Conservation (phyloP, 805 yeast species). For the Wickerhamiella spandovensis region DNA sequence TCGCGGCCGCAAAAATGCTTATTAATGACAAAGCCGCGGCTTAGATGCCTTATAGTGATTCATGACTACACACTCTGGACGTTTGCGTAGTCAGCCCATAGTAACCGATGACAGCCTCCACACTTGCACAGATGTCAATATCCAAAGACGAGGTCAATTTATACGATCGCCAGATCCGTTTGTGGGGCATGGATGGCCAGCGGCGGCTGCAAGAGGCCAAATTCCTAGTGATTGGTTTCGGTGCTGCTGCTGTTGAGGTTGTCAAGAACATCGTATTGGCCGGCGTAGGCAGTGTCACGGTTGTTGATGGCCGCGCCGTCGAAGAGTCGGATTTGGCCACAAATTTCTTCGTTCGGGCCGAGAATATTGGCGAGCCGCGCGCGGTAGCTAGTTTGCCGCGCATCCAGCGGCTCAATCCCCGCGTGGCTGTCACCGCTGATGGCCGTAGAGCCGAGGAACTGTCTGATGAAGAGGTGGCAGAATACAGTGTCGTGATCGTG, state of each 20-base stretch:
- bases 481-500: slow-evolving; percentile 61
- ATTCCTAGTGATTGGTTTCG: slow-evolving; percentile 55
- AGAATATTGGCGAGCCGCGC: slow-evolving; percentile 31
- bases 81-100: no score
- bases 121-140: no score
- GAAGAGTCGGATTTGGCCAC: slow-evolving; percentile 33
- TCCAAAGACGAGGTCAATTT: slow-evolving; percentile 26
- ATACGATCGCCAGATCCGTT: slow-evolving; percentile 85
- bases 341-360: slow-evolving; percentile 47
- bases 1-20: no score
- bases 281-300: slow-evolving; percentile 49
- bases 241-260: slow-evolving; percentile 66
- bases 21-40: no score
- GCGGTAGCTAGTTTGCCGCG: slow-evolving; percentile 36
- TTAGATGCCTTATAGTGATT: no score
- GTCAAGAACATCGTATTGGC: slow-evolving; percentile 71
- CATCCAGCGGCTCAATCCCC: slow-evolving; percentile 63
- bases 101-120: no score
- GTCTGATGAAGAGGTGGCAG: slow-evolving; percentile 29
- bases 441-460: slow-evolving; percentile 26
- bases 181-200: slow-evolving; percentile 96
- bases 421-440: slow-evolving; percentile 44
- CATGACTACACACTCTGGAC: no score
- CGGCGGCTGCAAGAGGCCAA: slow-evolving; percentile 56
- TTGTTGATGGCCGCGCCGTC: slow-evolving; percentile 38